Base-by-base conservation (phyloP, 2,329 filamentous ascomycete genomes). In the Diaporthe sp. region DNA sequence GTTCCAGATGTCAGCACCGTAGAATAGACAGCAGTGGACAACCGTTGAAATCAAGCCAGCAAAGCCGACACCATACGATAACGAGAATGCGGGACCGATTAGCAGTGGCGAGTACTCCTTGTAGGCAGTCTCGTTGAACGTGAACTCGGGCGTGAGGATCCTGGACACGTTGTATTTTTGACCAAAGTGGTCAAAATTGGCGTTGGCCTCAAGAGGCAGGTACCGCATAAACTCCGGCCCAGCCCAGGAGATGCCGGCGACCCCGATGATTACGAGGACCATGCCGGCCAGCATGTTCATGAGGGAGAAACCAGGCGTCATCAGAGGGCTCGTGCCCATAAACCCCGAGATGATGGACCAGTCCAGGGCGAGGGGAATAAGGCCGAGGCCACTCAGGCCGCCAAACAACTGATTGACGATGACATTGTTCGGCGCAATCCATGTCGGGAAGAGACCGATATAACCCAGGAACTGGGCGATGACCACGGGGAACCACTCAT, bases 1-100 rank as follows among this genome's bases (percentile, higher is more conserved):
- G 69, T 79, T 80, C 65, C 74, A 79, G 57, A 79, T 79, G 55
- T 79, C 79, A 6, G 72, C 77, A 42, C 77, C 78, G 59, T 78
- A 76, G 74, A 76, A 80, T 0, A 80, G 53, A 51, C 34, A 44
- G 31, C 71, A 74, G 70, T 75, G 75, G 5, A 73, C 58, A n/a
- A 73, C 37, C 12, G 49, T 62, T 7, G 71, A 28, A n/a, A 65
- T 73, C 44, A 73, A 37, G 6, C 58, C 37, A 46, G 71, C 71
- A 15, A 73, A 73, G 7, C 57, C 57, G 5, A 73, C 71, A 10
- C 71, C 71, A 7, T 73, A 73, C 13, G 71, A 62, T 8, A 73
- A 37, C 1, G 71, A 39, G 44, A 73, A 73, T 10, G 71, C 59
- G 4, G 71, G 57, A 2, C 44, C 57, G 19, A 73, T 53, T 0